These are phyloP conservation scores for Globisporangium echinulatum DNA, from an alignment of 352 stramenopile genomes.

Conservation along the genomic window DNA sequence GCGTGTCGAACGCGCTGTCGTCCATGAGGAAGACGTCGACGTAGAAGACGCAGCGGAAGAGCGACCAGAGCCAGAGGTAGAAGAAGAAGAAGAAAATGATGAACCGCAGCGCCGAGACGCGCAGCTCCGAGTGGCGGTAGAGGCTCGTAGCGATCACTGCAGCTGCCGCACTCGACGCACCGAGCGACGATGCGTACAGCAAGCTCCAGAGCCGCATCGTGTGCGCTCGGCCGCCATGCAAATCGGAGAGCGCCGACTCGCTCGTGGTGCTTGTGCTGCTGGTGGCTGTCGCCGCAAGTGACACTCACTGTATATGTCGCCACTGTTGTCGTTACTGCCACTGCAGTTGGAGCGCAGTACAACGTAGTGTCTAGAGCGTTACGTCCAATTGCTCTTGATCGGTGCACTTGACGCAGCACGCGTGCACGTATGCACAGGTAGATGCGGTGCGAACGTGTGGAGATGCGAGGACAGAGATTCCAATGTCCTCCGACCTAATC, in stretches of 20 bases:
- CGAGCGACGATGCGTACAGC: conserved; percentile 33
- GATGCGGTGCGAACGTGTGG: too few species aligned
- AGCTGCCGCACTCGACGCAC: conserved; percentile 31
- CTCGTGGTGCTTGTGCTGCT: not conserved
- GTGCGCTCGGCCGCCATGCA: not conserved
- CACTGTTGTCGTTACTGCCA: too few species aligned
- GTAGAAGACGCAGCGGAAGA: conserved; percentile 45
- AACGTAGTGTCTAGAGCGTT: too few species aligned
- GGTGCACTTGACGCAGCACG: too few species aligned
- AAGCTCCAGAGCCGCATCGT: conserved; percentile 33
- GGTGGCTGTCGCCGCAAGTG: too few species aligned
- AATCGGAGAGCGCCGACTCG: not conserved
- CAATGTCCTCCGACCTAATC: too few species aligned
- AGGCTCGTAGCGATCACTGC: conserved; percentile 27
- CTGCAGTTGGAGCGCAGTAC: not conserved
- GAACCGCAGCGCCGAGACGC: conserved; percentile 36
- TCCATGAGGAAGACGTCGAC: conserved; percentile 27
- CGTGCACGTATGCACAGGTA: too few species aligned
- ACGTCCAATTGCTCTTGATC: too few species aligned
- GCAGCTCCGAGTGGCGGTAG: conserved; percentile 29
- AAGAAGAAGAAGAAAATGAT: conserved; percentile 56
- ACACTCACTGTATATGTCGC: not conserved
- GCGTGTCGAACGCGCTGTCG: conserved; percentile 2
- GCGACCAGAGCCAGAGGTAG: conserved; percentile 53
- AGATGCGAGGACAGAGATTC: too few species aligned